Evolutionary conservation across 164 flowering plant genomes (phyloP), one percentile per base, ranked within the genome.

Genomic region (Tinospora cordifolia): DNA sequence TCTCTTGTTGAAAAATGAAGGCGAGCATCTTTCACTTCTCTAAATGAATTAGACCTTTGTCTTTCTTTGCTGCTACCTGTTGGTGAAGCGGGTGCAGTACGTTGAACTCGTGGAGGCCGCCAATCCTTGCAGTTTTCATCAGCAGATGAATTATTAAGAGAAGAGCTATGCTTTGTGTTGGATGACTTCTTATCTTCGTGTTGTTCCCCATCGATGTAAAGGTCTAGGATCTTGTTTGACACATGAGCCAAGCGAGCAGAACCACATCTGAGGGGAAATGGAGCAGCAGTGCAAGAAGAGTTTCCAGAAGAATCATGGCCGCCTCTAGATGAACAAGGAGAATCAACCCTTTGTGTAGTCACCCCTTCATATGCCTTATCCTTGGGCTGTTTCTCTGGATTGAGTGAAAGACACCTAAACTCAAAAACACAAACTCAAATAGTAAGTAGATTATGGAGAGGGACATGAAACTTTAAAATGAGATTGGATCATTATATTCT

Each of bases 121-220:
- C 84, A 75, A 65, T 75, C 70, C 66, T 76, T 71, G 65, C 70
- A 77, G 72, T 76, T 73, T 76, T 73, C 78, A 38, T 75, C 77
- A 64, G 76, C 73, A 46, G 71, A 26, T 66, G 70, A 74, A 54
- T 68, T 76, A 74, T 72, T 85, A 46, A 58, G 77, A 69, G 79
- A 74, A 19, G 73, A 73, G 73, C 57, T 75, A 39, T 65, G 83
- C 68, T 70, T 82, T 12, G 75, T 59, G 68, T 72, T 79, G 51
- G 65, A 27, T 68, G 65, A 75, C 71, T 75, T 76, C 72, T 75
- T 81, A 71, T 87, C 92, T 46, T 79, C 78, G 25, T 85, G 86
- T 74, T 89, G 88, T 68, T 95, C 99, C 21, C 96, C 98, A 81
- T 91, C 99, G 75, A 95, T 90, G 77, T 88, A 95, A 9, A 89